A percentile compares a stretch with the other conserved stretches of the same genome.
Conservation (phyloP, 1,284 basidiomycete genomes). For the Rhodotorula sp. region DNA sequence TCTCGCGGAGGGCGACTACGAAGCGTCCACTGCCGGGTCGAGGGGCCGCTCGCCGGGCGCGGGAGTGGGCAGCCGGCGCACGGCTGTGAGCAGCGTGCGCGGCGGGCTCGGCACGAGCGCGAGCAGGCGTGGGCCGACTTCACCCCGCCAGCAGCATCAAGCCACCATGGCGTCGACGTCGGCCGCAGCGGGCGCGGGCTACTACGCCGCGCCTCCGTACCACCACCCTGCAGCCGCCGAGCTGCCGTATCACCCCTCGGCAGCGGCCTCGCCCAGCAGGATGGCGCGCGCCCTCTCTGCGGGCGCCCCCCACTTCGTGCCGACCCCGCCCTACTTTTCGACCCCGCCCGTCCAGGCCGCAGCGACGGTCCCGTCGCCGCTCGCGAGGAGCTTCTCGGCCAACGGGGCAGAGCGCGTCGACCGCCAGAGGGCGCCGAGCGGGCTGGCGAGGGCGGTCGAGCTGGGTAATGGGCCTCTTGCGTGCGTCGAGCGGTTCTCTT, state of each 20-base stretch:
- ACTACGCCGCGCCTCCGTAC: too few relatives aligned
- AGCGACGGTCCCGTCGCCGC: conserved; percentile 1
- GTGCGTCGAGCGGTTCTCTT: not conserved
- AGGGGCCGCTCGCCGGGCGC: not conserved
- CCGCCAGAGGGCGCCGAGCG: conserved; percentile 7
- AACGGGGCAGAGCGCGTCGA: not conserved
- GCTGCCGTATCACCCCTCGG: not conserved
- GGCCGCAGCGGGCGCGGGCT: too few relatives aligned
- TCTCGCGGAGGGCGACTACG: not conserved
- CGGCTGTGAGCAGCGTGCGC: not conserved
- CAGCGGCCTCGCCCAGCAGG: not conserved
- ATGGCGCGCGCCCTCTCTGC: conserved; percentile 8
- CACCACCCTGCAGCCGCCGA: too few relatives aligned
- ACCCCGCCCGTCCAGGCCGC: not conserved
- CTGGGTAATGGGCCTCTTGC: not conserved
- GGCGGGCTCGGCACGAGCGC: not conserved
- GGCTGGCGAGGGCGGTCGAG: conserved; percentile 10
- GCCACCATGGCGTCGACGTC: too few relatives aligned
- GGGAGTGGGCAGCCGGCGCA: not conserved
- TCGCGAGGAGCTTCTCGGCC: conserved; percentile 23
- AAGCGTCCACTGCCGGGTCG: not conserved
- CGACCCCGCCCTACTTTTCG: not conserved
- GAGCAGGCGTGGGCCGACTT: not conserved
- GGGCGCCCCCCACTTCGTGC: not conserved
- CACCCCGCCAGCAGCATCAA: too few relatives aligned